phyloP scores from a whole-genome alignment of 1,284 basidiomycete genomes.

The Wallemia ichthyophaga region DNA sequence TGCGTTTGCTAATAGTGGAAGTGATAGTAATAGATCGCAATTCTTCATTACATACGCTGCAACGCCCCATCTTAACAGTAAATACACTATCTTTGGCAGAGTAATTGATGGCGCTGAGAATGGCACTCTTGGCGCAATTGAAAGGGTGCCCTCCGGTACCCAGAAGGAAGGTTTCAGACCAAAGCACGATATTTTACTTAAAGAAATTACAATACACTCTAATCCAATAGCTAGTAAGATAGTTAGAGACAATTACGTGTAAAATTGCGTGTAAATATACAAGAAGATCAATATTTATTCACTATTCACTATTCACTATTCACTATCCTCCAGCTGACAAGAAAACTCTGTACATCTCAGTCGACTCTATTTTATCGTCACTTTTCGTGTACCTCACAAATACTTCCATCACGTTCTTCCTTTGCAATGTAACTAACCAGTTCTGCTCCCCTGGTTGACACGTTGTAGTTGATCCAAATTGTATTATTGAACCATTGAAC shows the following conservation, averaged over 20 bases:
- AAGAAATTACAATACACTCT: not conserved
- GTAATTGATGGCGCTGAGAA: not conserved
- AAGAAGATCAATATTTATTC: not conserved
- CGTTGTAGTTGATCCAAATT: not conserved
- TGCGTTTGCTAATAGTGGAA: slow-evolving; percentile 90
- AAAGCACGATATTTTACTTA: not conserved
- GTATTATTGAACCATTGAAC: not conserved
- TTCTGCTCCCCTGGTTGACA: not conserved
- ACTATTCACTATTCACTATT: not conserved
- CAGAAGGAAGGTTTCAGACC: not conserved
- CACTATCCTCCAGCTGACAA: not conserved
- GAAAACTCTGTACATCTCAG: not conserved
- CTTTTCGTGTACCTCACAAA: not conserved
- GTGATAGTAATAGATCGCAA: slow-evolving; percentile 61
- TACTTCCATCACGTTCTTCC: not conserved
- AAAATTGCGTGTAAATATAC: not conserved
- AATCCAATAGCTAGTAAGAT: not conserved
- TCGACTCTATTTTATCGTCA: not conserved
- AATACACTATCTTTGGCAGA: slow-evolving; percentile 71
- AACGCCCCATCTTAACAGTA: slow-evolving; percentile 66
- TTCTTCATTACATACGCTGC: slow-evolving; percentile 84
- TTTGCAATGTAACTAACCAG: not conserved
- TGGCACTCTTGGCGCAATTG: not conserved
- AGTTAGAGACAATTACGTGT: not conserved
- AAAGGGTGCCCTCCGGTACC: not conserved